Conservation (phyloP, 257 asterid genomes). For the Plectranthus barbatus region DNA sequence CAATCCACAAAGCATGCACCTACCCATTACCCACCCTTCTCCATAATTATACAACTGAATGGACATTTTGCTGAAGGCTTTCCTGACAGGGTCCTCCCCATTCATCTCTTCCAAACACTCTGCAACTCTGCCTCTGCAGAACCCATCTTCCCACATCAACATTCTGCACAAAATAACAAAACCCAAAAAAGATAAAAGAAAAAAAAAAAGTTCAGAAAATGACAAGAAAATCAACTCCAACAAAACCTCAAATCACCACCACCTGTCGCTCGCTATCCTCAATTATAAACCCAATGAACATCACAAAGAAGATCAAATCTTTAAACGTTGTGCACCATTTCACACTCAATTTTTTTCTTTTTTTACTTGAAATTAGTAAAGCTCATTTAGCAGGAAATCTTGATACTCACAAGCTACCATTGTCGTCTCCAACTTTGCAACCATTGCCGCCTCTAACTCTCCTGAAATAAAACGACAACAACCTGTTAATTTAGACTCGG, state of each 20-base stretch:
- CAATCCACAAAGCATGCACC: conserved; percentile 45
- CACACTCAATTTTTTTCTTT: neutral
- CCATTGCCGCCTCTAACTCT: conserved; percentile 95
- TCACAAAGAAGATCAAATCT: neutral
- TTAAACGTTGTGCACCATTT: neutral
- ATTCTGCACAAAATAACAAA: conserved; percentile 47
- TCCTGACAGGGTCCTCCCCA: conserved; percentile 85
- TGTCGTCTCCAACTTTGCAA: conserved; percentile 93
- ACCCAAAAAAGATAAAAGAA: neutral
- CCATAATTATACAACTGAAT: conserved; percentile 98
- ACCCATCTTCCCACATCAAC: conserved; percentile 99
- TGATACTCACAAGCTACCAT: conserved; percentile 89
- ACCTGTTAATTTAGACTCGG: neutral
- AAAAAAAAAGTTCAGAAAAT: neutral
- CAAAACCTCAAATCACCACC: conserved; percentile 8
- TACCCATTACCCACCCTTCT: conserved; percentile 99
- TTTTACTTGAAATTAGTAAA: neutral
- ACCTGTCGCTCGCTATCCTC: conserved; percentile 10
- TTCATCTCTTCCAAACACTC: conserved; percentile 80
- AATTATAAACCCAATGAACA: neutral
- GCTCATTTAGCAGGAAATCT: neutral
- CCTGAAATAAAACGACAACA: conserved; percentile 39
- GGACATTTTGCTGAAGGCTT: conserved; percentile 99
- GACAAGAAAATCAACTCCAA: conserved; percentile 2
- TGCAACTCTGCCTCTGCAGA: conserved; percentile 80